Conservation (phyloP, 495 filamentous ascomycete species). For the Physcia stellaris region DNA sequence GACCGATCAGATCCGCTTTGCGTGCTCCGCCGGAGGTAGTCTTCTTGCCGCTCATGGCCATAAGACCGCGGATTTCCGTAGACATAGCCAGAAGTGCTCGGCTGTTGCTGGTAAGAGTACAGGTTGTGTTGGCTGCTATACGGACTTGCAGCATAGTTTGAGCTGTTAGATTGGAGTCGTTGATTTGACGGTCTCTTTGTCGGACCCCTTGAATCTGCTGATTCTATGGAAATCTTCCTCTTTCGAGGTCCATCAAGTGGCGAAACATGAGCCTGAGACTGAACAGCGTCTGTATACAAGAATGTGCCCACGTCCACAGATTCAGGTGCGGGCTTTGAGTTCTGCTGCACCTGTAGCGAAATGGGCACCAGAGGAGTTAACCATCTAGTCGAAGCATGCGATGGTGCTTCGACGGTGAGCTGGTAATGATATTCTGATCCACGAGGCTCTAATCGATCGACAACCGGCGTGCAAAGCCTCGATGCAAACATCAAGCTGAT, state of each 20-base stretch:
- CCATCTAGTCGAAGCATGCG: conserved; percentile 51
- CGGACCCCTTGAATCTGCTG: conserved; percentile 25
- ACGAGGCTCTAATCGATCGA: conserved; percentile 46
- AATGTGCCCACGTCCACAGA: conserved; percentile 63
- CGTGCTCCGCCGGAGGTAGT: too few species aligned
- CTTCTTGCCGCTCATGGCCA: too few species aligned
- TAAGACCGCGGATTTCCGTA: conserved; percentile 21
- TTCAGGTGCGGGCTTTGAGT: conserved; percentile 44
- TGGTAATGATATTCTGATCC: conserved; percentile 50
- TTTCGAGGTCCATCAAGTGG: conserved; percentile 29
- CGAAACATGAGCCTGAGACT: conserved; percentile 18
- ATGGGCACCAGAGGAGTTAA: conserved; percentile 57
- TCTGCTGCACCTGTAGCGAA: conserved; percentile 54
- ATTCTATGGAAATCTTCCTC: conserved; percentile 37
- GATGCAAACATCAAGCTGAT: conserved; percentile 61
- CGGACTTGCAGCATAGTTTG: background rate
- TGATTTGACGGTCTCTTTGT: conserved; percentile 33
- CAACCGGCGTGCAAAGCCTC: conserved; percentile 47
- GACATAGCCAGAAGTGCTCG: conserved; percentile 14
- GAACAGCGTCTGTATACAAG: conserved; percentile 46
- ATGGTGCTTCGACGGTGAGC: conserved; percentile 60
- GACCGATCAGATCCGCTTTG: conserved; percentile 20
- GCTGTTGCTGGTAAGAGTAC: conserved; percentile 1
- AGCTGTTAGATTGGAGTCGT: conserved; percentile 20
- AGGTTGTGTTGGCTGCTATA: conserved; percentile 8